Conservation (phyloP, 345 rosid species). For the Syzygium grande region DNA sequence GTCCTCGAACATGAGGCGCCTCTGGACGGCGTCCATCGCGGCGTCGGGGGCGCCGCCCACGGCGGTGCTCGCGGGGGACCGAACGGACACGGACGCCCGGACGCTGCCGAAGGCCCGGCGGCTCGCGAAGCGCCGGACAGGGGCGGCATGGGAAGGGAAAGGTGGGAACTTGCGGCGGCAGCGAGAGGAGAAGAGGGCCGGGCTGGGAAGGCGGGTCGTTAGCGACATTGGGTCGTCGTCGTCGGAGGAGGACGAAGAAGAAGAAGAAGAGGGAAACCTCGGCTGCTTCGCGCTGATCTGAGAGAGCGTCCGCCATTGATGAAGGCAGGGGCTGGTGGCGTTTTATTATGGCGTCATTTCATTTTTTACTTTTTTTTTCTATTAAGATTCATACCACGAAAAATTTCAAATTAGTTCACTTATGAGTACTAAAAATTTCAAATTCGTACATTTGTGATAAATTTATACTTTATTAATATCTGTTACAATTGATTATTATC, state of each 20-base stretch:
- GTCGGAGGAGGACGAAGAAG: background rate
- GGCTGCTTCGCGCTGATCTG: conserved; percentile 1
- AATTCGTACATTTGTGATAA: too few species aligned
- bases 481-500: too few species aligned
- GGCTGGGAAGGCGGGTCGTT: background rate
- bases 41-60: conserved; percentile 49
- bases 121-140: background rate
- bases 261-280: background rate
- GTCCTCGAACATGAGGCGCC: conserved; percentile 98
- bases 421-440: too few species aligned
- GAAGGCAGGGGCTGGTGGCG: background rate
- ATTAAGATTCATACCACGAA: too few species aligned
- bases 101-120: background rate
- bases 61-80: conserved; percentile 13
- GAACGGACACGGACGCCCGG: background rate
- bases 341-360: background rate
- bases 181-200: background rate
- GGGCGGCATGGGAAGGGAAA: background rate
- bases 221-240: background rate
- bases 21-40: conserved; percentile 96
- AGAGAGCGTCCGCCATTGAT: conserved; percentile 6
- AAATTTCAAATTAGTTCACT: too few species aligned
- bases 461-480: too few species aligned
- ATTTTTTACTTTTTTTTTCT: too few species aligned
- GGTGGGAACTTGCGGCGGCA: background rate